Evolutionary conservation across 805 yeast genomes (phyloP).

Genomic region (Saccharomycopsis javanensis): DNA sequence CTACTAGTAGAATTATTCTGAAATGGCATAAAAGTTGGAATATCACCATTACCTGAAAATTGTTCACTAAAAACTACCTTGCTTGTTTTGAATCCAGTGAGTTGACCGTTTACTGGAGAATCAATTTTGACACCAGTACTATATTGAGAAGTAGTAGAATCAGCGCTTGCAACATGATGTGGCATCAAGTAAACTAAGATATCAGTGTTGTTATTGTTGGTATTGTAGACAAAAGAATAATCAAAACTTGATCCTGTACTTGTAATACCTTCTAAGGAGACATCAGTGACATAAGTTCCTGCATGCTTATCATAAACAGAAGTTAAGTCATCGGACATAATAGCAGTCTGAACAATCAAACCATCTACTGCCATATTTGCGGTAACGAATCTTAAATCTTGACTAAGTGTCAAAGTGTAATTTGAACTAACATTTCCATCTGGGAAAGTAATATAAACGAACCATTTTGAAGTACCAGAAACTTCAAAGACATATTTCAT

Average conservation of each 20-base stretch:
- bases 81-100: constrained; percentile 35
- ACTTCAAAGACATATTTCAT: neutral
- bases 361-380: constrained; percentile 29
- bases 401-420: constrained; percentile 25
- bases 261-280: constrained; percentile 35
- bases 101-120: constrained; percentile 42
- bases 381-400: constrained; percentile 26
- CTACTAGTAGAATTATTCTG: constrained; percentile 26
- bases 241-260: constrained; percentile 37
- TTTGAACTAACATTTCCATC: constrained; percentile 21
- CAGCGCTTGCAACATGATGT: constrained; percentile 36
- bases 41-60: neutral
- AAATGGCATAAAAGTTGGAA: constrained; percentile 24
- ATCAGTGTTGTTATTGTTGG: constrained; percentile 37
- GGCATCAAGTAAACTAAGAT: constrained; percentile 43
- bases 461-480: constrained; percentile 37
- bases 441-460: constrained; percentile 38
- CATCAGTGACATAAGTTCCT: constrained; percentile 51
- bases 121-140: constrained; percentile 34
- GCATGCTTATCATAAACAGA: constrained; percentile 49
- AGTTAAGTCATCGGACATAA: constrained; percentile 27
- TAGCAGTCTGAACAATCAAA: constrained; percentile 44
- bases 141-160: constrained; percentile 23
- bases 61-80: constrained; percentile 24
- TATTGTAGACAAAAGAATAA: constrained; percentile 39